Conservation (phyloP, 2,329 filamentous ascomycete species). For the Chaetomium olivaceum region DNA sequence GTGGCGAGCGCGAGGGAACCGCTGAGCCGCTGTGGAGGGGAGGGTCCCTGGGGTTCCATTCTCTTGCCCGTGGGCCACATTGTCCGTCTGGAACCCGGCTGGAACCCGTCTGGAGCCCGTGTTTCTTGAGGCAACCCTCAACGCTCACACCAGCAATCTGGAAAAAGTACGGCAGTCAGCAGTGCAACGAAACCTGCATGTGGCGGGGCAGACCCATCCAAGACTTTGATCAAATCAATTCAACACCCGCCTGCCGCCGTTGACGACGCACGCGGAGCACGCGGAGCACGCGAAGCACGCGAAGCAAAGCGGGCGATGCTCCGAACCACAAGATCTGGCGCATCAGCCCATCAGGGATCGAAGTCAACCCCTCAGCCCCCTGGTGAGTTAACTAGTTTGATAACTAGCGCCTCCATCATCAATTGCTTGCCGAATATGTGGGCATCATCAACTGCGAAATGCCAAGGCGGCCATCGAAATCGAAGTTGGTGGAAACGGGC, state of each 20-base stretch:
- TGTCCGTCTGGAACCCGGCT: background rate
- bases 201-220: background rate
- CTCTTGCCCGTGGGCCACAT: too few relatives aligned
- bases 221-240: too few relatives aligned
- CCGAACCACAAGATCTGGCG: background rate
- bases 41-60: too few relatives aligned
- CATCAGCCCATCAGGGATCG: background rate
- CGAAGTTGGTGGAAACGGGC: background rate
- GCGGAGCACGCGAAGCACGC: background rate
- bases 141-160: background rate
- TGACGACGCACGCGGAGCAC: background rate
- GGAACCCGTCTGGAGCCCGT: background rate
- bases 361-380: too few relatives aligned
- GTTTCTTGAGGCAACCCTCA: background rate
- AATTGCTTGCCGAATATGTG: background rate
- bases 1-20: background rate
- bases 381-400: background rate
- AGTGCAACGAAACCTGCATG: background rate
- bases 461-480: background rate
- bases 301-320: background rate
- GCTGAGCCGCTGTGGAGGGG: background rate
- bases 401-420: too few relatives aligned
- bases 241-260: background rate
- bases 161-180: constrained; percentile 5
- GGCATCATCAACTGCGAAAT: background rate